These are phyloP conservation scores for Penicillium manginii DNA, from an alignment of 495 filamentous ascomycete species.

Conservation along the genomic window DNA sequence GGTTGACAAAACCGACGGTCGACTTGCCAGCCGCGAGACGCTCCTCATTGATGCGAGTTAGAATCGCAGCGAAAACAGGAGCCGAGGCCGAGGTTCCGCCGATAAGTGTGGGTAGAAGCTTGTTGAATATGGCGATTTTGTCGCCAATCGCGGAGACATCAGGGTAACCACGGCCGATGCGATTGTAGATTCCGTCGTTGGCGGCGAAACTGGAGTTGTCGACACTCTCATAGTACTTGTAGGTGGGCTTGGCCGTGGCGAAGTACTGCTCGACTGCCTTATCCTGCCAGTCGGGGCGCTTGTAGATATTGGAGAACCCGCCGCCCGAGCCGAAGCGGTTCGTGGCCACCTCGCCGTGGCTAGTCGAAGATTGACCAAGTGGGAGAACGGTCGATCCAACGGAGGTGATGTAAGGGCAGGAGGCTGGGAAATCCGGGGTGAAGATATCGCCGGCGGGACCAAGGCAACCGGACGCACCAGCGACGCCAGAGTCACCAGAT, in stretches of 20 bases:
- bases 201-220: slow-evolving; percentile 44
- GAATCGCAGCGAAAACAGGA: slow-evolving; percentile 58
- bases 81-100: slow-evolving; percentile 64
- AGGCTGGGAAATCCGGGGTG: slow-evolving; percentile 52
- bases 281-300: slow-evolving; percentile 60
- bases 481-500: slow-evolving; percentile 64
- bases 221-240: slow-evolving; percentile 43
- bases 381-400: slow-evolving; percentile 54
- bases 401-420: slow-evolving; percentile 56
- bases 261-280: slow-evolving; percentile 56
- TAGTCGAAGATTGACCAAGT: slow-evolving; percentile 34
- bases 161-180: slow-evolving; percentile 63
- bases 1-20: slow-evolving; percentile 65
- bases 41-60: slow-evolving; percentile 68
- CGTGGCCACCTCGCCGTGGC: slow-evolving; percentile 46
- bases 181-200: slow-evolving; percentile 59
- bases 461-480: slow-evolving; percentile 48
- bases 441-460: slow-evolving; percentile 49
- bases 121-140: slow-evolving; percentile 53
- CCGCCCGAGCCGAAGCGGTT: slow-evolving; percentile 59
- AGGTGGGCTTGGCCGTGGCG: slow-evolving; percentile 45
- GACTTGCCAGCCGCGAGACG: slow-evolving; percentile 57
- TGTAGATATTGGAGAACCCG: slow-evolving; percentile 72
- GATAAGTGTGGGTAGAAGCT: slow-evolving; percentile 41
- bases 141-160: slow-evolving; percentile 69